Base-by-base conservation (phyloP, 192 early-diverging fungal species). In the Backusella westeae region DNA sequence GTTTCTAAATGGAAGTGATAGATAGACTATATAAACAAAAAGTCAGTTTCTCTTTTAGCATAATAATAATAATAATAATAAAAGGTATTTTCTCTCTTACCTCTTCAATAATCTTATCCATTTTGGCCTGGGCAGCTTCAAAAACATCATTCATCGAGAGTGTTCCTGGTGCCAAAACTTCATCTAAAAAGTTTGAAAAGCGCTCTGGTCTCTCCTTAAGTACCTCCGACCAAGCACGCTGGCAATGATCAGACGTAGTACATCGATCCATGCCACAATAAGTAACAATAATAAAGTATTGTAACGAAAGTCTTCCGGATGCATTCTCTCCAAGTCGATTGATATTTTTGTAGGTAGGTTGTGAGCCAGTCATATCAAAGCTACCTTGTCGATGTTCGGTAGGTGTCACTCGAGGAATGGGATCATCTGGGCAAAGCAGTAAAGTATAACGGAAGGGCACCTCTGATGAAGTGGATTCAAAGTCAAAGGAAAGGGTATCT, bases 261-360 rank as follows among this genome's bases (percentile, higher is more conserved):
- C 66, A 63, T 34, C 69, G 35, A 42, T 77, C 68, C 53, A 77
- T 75, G 10, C 59, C 69, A 29, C 74, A 56, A 41, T 77, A 81
- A 19, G 68, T 74, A 5, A 44, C 73, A 3, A 81, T 39, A 9
- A 81, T 53, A 56, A 71, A 81, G 59, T 81, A 81, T 38, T 75
- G 73, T 6, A 81, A 53, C 1, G 71, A 44, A 26, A 69, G 59
- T 14, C 34, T 77, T 8, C 15, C 53, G 10, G 21, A 26, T 4
- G 14, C 15, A 3, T 12, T 44, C 2, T 41, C 26, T n/a, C 10
- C 39, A 17, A 53, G 26, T 38, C 56, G 42, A 26, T 36, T 65
- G 26, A 59, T 32, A 21, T 52, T 73, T 19, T 41, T 49, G 19
- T 34, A 29, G 0, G 34, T 73, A 19, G 15, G 41, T 4, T 46